A percentile compares a stretch with the other conserved stretches of the same genome.
Evolutionary conservation across 176 grass and related monocot genomes (phyloP).

Genomic region (Oryza rufipogon): DNA sequence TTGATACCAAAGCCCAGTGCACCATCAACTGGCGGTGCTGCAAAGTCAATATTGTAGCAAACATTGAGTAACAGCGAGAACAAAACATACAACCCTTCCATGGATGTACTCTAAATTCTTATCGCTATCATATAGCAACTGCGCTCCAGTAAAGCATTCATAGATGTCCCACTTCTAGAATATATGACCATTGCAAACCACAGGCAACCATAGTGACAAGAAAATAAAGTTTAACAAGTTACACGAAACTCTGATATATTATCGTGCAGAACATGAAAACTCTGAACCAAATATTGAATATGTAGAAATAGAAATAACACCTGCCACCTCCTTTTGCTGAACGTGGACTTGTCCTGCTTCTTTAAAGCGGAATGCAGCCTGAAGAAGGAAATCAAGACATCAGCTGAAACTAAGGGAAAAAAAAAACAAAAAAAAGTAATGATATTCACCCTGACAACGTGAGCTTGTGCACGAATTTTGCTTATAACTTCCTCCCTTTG

Average conservation of each 20-base stretch:
- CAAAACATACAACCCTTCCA: not conserved
- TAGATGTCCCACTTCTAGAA: not conserved
- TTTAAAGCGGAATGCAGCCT: slow-evolving; percentile 89
- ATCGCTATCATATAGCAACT: slow-evolving; percentile 16
- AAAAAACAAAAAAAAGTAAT: slow-evolving; percentile 6
- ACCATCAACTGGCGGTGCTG: slow-evolving; percentile 28
- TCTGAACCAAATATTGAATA: not conserved
- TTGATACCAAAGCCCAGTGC: slow-evolving; percentile 71
- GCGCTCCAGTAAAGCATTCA: not conserved
- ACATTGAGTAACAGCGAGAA: not conserved
- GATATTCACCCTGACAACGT: slow-evolving; percentile 70
- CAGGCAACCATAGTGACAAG: not conserved
- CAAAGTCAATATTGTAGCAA: slow-evolving; percentile 33
- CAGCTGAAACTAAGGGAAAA: slow-evolving; percentile 13
- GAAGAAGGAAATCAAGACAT: slow-evolving; percentile 31
- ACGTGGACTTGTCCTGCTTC: slow-evolving; percentile 60
- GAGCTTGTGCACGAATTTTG: slow-evolving; percentile 86
- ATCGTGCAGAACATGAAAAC: not conserved
- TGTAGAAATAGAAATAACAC: slow-evolving; percentile 38
- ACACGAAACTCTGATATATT: not conserved
- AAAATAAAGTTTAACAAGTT: slow-evolving; percentile 21
- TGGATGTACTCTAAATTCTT: not conserved
- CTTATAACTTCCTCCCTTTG: slow-evolving; percentile 73
- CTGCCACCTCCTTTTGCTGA: slow-evolving; percentile 30
- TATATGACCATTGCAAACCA: slow-evolving; percentile 2